Evolutionary conservation across 1,284 basidiomycete genomes (phyloP), one percentile per base, ranked within the genome.

Genomic region (Peniophora sp.): DNA sequence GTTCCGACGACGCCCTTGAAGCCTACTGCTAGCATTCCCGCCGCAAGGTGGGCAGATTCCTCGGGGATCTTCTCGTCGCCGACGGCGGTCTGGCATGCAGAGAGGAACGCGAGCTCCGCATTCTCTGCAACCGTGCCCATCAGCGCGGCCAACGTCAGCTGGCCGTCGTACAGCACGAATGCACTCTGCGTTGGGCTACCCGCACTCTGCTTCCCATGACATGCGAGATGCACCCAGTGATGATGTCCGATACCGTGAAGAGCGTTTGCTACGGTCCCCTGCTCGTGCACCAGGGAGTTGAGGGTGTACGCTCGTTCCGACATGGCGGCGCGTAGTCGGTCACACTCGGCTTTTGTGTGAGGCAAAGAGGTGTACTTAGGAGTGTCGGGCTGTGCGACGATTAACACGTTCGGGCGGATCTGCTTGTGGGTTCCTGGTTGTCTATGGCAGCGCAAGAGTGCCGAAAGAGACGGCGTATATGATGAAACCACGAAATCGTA

Each of bases 41-140:
- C 61, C 0, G 62, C 61, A 15, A 64, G 57, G 49, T 62, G 61
- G n/a, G 60, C 53, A 22, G 54, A 49, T 50, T 62, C 57, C 9
- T 59, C 60, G 8, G 59, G 49, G 2, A 57, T 53, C 11, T 51
- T 51, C 23, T 53, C 50, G 27, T 60, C 57, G 18, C 56, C 57
- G 15, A 54, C 54, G n/a, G 58, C 57, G 18, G 61, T 62, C 45
- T 62, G 55, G 45, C 60, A 64, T 17, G 62, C 60, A 14, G 57
- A 59, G 24, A 63, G 57, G 47, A 61, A 60, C 17, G 58, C 60
- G 27, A 32, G 59, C 23, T 39, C 42, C 3, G 50, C 44, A 1
- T 41, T 24, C n/a, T 35, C 14, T 11, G 12, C 20, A 0, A 44
- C 20, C 20, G n/a, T 3, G 3, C n/a, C 18, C 18, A 51, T 46